Evolutionary conservation across 2,329 filamentous ascomycete species (phyloP).

Genomic region (Monilinia polystroma): DNA sequence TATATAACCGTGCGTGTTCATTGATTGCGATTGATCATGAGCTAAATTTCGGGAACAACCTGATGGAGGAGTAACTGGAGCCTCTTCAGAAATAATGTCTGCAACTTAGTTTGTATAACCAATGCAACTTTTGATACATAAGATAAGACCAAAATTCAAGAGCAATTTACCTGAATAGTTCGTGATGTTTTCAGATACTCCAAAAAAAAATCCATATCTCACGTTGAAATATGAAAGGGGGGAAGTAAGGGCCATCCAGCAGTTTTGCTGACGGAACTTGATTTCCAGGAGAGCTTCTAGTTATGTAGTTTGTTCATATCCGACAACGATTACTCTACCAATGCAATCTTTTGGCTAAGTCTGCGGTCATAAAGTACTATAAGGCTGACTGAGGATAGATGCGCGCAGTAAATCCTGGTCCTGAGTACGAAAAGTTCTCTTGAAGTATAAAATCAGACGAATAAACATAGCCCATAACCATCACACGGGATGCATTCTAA

Average conservation of each 20-base stretch:
- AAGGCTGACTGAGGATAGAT: background rate
- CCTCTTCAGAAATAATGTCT: background rate
- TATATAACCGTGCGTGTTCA: background rate
- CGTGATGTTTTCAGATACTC: background rate
- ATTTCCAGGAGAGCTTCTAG: background rate
- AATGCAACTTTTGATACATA: background rate
- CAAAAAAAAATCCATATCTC: background rate
- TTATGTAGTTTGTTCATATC: background rate
- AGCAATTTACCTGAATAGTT: background rate
- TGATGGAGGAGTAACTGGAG: background rate
- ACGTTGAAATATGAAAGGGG: background rate
- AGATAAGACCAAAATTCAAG: background rate
- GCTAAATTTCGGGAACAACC: background rate
- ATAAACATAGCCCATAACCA: background rate
- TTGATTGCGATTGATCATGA: background rate
- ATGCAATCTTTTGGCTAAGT: background rate
- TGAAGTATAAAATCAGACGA: background rate
- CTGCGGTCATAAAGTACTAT: background rate
- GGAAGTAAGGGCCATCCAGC: no score
- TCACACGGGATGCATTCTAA: background rate
- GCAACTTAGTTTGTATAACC: background rate
- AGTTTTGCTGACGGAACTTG: background rate
- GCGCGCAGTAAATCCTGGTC: background rate
- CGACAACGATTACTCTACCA: background rate
- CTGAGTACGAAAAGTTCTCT: background rate